phyloP scores from a whole-genome alignment of 352 stramenopile species.

The Detonula confervacea region DNA sequence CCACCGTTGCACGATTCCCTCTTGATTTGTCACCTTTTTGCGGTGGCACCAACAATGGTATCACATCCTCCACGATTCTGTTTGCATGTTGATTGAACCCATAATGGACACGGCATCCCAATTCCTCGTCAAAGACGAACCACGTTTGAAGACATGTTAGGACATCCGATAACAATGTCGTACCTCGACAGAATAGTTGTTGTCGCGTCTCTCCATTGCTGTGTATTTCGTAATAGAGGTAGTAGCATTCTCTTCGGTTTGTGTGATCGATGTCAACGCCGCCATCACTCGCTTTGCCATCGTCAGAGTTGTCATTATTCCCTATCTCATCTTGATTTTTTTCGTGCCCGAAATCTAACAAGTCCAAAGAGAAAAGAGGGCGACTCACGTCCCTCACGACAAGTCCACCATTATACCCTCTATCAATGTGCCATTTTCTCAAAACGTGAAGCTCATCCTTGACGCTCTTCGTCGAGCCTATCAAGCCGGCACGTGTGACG shows the following conservation, averaged over 20 bases:
- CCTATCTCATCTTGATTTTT: slow-evolving; percentile 13
- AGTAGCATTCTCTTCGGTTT: slow-evolving; percentile 69
- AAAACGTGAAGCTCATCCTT: slow-evolving; percentile 64
- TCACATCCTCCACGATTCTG: slow-evolving; percentile 62
- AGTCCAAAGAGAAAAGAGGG: slow-evolving; percentile 63
- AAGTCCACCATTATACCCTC: slow-evolving; percentile 58
- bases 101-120: slow-evolving; percentile 58
- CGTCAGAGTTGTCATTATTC: slow-evolving; percentile 5
- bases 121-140: slow-evolving; percentile 64
- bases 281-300: too few species aligned
- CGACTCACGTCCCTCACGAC: slow-evolving; percentile 60
- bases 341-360: slow-evolving; percentile 13
- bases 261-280: too few species aligned
- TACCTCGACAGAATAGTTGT: slow-evolving; percentile 70
- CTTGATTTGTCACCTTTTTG: too few species aligned
- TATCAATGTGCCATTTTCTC: slow-evolving; percentile 60
- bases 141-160: slow-evolving; percentile 59
- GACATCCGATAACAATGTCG: slow-evolving; percentile 61
- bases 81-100: slow-evolving; percentile 68
- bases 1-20: slow-evolving; percentile 47
- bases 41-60: slow-evolving; percentile 53
- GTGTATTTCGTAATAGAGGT: slow-evolving; percentile 74
- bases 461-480: slow-evolving; percentile 53
- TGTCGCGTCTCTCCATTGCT: slow-evolving; percentile 54
- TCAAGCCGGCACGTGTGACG: slow-evolving; percentile 42